Conservation (phyloP, 2,329 filamentous ascomycete species). For the Berkeleyomyces basicola region DNA sequence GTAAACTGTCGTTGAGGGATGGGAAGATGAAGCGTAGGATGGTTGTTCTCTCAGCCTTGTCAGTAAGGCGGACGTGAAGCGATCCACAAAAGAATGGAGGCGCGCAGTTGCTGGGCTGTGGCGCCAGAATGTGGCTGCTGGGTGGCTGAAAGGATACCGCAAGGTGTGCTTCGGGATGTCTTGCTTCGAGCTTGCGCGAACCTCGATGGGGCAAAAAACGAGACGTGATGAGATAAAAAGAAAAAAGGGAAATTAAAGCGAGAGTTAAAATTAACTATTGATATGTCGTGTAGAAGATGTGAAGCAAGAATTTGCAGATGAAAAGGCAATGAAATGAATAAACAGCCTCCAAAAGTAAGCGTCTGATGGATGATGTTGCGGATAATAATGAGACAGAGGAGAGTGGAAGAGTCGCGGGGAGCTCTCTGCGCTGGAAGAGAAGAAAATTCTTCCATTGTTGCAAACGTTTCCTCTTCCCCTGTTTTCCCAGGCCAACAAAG, state of each 20-base stretch:
- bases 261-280: neutral
- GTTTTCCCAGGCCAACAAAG: neutral
- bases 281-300: neutral
- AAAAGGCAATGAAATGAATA: neutral
- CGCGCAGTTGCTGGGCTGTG: neutral
- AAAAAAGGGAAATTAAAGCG: neutral
- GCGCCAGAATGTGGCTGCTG: neutral
- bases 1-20: neutral
- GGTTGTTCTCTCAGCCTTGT: constrained; percentile 3
- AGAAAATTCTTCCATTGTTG: constrained; percentile 1
- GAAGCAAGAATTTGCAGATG: neutral
- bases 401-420: neutral
- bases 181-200: neutral
- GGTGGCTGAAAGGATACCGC: neutral
- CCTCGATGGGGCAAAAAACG: neutral
- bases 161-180: neutral
- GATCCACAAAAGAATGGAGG: neutral
- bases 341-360: neutral
- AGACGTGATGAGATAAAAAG: neutral
- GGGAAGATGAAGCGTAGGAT: neutral
- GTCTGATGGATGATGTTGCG: neutral
- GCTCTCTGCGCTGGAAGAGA: neutral
- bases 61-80: neutral
- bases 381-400: neutral
- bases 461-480: neutral